phyloP scores from a whole-genome alignment of 768 basidiomycete species.

The Flagelloscypha sp. region DNA sequence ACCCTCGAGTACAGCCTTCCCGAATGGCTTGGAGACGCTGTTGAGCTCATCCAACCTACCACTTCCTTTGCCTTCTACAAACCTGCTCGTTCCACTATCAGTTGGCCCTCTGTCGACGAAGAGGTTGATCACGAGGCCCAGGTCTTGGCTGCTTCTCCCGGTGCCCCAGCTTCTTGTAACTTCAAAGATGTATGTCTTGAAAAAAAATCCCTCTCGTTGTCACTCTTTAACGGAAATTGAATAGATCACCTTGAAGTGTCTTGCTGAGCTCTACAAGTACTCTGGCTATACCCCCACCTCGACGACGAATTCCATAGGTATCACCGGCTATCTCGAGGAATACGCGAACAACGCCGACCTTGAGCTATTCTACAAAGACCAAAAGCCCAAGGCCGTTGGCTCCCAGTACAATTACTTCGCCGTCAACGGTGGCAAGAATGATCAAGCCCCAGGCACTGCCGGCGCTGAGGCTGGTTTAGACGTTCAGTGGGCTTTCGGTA shows the following conservation, averaged over 20 bases:
- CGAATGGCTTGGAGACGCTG: constrained; percentile 43
- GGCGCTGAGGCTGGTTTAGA: constrained; percentile 64
- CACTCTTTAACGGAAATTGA: constrained; percentile 41
- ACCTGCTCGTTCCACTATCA: constrained; percentile 32
- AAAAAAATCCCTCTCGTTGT: constrained; percentile 18
- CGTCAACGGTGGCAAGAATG: constrained; percentile 58
- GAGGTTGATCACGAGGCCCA: constrained; percentile 7
- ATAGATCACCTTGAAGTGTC: constrained; percentile 43
- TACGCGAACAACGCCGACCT: constrained; percentile 48
- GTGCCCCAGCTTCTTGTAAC: background rate
- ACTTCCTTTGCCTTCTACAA: constrained; percentile 53
- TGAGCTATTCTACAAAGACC: constrained; percentile 39
- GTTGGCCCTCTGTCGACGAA: constrained; percentile 16
- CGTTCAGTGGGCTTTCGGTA: constrained; percentile 57
- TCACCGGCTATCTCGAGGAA: constrained; percentile 47
- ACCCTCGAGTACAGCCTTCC: constrained; percentile 69
- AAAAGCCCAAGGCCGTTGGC: constrained; percentile 38
- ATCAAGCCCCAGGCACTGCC: constrained; percentile 43
- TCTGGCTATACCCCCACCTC: constrained; percentile 36
- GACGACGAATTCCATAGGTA: constrained; percentile 41
- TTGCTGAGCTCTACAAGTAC: constrained; percentile 49
- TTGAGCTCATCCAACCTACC: constrained; percentile 67
- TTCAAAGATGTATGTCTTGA: constrained; percentile 2
- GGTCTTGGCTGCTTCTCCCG: background rate
- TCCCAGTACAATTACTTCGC: constrained; percentile 46